Evolutionary conservation across 805 yeast genomes (phyloP), one percentile per base, ranked within the genome.

Genomic region (Wickerhamomyces pijperi): DNA sequence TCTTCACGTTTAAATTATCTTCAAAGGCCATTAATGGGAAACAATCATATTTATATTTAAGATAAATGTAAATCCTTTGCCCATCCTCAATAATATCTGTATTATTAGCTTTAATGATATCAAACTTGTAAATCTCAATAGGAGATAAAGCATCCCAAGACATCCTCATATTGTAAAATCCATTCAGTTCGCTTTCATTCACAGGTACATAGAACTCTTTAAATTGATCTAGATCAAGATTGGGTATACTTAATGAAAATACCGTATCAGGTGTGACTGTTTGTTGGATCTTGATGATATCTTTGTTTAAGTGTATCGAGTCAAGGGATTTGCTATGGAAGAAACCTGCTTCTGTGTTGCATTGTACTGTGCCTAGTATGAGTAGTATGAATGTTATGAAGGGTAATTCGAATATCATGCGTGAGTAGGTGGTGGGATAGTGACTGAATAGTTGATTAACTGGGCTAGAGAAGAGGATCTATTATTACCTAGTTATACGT

Each of bases 71-170:
- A 25, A 13, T 8, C n/a, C 5, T 25, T 7, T 25, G 9, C 5
- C 4, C 5, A 25, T 25, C n/a, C 5, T 25, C n/a, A n/a, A n/a
- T n/a, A n/a, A n/a, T 8, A 12, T 21, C 23, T 9, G 9, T 25
- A 12, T 25, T 12, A 4, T 12, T 25, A 4, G 29, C 9, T 13
- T 25, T 5, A 11, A 25, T 25, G n/a, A 25, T 13, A 25, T 25
- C 29, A 25, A 25, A 25, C n/a, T 25, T 25, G 29, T 25, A 25
- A 25, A 25, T 25, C 7, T 25, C 29, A 25, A 25, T 25, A 11
- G 29, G 29, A 9, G 29, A 25, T 12, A 25, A 25, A 2, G 49
- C 42, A 34, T 42, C 42, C 46, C 47, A 46, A 4, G 45, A 41
- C 1, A 42, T 32, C 28, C 40, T 38, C 2, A 38, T 41, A 32